These are phyloP conservation scores for Gentiana macrophylla DNA, from an alignment of 257 asterid genomes.

Conservation along the genomic window DNA sequence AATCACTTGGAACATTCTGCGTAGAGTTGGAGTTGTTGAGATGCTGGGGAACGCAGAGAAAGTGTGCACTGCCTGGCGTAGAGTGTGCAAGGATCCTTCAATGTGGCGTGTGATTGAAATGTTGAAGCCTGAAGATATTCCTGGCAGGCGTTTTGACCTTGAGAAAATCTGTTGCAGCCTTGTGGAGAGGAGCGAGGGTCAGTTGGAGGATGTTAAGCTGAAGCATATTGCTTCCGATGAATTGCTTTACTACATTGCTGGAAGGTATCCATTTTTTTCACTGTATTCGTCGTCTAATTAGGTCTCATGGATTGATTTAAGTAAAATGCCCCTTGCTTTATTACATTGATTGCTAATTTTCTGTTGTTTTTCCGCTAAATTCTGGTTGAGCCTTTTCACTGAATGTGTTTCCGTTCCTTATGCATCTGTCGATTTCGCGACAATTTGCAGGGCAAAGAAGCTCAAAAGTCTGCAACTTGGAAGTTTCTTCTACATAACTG, in stretches of 20 bases:
- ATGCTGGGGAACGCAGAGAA: not conserved
- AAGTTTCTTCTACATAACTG: conserved; percentile 10
- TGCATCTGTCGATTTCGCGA: too few relatives aligned
- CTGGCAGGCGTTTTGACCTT: not conserved
- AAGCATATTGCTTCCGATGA: conserved; percentile 8
- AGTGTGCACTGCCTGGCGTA: conserved; percentile 41
- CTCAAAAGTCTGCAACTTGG: conserved; percentile 27
- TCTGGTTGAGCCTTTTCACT: too few relatives aligned
- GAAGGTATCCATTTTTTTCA: conserved; percentile 9
- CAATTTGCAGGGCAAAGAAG: conserved; percentile 19
- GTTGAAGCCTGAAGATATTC: not conserved
- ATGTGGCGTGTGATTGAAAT: conserved; percentile 24
- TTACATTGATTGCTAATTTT: too few relatives aligned
- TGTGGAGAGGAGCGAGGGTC: conserved; percentile 20
- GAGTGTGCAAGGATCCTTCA: conserved; percentile 35
- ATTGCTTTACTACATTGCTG: conserved; percentile 16
- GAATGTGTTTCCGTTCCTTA: too few relatives aligned
- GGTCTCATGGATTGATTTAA: too few relatives aligned
- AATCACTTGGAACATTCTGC: too few relatives aligned
- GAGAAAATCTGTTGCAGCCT: conserved; percentile 11
- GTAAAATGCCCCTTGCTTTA: too few relatives aligned
- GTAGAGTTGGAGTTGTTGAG: too few relatives aligned
- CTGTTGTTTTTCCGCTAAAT: too few relatives aligned
- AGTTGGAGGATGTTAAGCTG: conserved; percentile 15
- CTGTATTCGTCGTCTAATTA: too few relatives aligned